A percentile compares a stretch with the other conserved stretches of the same genome.
Conservation (phyloP, 176 grass and related monocot species). For the Carex scoparia region DNA sequence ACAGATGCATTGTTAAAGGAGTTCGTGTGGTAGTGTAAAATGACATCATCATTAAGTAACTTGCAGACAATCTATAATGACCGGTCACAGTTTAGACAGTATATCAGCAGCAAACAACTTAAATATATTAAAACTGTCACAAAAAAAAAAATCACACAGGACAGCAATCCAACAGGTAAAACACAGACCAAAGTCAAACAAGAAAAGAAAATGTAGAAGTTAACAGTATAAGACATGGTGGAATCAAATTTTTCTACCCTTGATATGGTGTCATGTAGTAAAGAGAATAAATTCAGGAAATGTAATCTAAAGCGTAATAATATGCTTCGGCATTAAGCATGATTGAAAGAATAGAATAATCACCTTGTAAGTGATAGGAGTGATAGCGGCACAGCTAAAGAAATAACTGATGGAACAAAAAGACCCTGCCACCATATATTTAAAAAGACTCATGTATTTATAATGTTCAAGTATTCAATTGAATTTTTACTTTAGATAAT, state of each 20-base stretch:
- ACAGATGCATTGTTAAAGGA: not conserved
- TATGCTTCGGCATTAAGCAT: not conserved
- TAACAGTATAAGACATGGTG: not conserved
- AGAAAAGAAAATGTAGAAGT: not conserved
- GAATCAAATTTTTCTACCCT: not conserved
- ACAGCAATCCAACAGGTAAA: not conserved
- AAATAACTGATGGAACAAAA: constrained; percentile 75
- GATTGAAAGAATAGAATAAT: constrained; percentile 25
- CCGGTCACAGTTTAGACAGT: not conserved
- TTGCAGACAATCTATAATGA: not conserved
- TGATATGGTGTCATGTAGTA: not conserved
- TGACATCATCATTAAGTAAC: not conserved
- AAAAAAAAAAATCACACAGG: not conserved
- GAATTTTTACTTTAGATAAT: not conserved
- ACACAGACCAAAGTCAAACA: constrained; percentile 9
- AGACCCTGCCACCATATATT: constrained; percentile 52
- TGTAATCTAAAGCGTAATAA: not conserved
- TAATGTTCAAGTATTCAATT: not conserved
- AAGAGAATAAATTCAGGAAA: not conserved
- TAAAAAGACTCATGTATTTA: not conserved
- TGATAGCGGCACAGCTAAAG: constrained; percentile 65
- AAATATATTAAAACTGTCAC: not conserved
- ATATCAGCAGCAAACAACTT: not conserved
- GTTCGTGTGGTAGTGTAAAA: not conserved
- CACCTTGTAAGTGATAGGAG: constrained; percentile 92